These are phyloP conservation scores for Fusarium pseudograminearum DNA, from an alignment of 2,329 filamentous ascomycete genomes.

Conservation along the genomic window DNA sequence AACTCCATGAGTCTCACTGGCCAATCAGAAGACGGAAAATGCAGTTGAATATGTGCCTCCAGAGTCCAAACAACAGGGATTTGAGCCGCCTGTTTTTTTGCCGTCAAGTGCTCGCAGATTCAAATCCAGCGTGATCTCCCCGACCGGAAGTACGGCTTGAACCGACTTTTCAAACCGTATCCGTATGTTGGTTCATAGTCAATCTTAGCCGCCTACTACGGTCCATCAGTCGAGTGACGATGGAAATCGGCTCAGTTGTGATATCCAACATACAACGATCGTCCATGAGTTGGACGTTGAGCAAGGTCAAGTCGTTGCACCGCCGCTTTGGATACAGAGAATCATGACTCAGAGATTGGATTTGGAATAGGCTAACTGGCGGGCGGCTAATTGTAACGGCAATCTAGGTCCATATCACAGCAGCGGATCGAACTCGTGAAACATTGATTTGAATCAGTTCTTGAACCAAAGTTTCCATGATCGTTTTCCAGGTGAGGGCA, in stretches of 20 bases:
- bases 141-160: slow-evolving; percentile 1
- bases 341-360: background rate
- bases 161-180: slow-evolving; percentile 2
- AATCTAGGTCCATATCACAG: background rate
- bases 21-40: slow-evolving; percentile 44
- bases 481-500: slow-evolving; percentile 20
- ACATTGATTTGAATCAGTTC: background rate
- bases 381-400: slow-evolving; percentile 3
- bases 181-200: slow-evolving; percentile 8
- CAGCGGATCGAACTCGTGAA: background rate
- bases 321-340: background rate
- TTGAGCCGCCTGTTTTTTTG: slow-evolving; percentile 14
- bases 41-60: slow-evolving; percentile 35
- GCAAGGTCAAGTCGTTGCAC: background rate
- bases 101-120: slow-evolving; percentile 34
- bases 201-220: slow-evolving; percentile 37
- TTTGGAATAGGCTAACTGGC: background rate
- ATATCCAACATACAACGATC: slow-evolving; percentile 6
- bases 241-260: slow-evolving; percentile 31
- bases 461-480: background rate
- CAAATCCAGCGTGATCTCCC: slow-evolving; percentile 25
- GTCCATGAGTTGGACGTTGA: slow-evolving; percentile 10
- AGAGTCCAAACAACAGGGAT: slow-evolving; percentile 31
- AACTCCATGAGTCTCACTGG: slow-evolving; percentile 17
- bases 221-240: slow-evolving; percentile 34